These are phyloP conservation scores for Krasilnikovozyma curviuscula DNA, from an alignment of 768 basidiomycete species.

Conservation along the genomic window DNA sequence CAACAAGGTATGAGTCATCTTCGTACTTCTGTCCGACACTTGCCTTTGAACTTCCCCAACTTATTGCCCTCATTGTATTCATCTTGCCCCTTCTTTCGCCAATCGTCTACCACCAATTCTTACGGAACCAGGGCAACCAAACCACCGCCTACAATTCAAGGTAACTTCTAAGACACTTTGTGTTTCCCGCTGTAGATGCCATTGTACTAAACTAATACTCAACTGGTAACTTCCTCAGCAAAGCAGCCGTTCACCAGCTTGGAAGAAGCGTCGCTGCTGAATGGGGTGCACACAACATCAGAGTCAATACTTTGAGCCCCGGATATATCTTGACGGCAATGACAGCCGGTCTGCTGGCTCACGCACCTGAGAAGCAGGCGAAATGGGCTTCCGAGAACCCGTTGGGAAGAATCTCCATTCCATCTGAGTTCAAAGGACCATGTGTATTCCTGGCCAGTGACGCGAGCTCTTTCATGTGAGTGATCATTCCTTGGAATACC, in stretches of 20 bases:
- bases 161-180: background rate
- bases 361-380: too few relatives aligned
- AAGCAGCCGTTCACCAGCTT: background rate
- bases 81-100: background rate
- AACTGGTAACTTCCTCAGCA: background rate
- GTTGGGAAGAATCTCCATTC: background rate
- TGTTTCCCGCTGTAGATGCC: background rate
- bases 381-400: background rate
- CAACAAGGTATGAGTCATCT: too few relatives aligned
- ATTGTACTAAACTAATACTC: background rate
- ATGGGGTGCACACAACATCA: background rate
- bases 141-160: background rate
- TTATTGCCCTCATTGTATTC: background rate
- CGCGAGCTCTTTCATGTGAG: background rate
- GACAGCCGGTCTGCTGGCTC: background rate
- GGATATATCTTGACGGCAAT: background rate
- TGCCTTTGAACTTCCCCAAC: background rate
- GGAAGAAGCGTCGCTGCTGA: background rate
- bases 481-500: too few relatives aligned
- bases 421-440: constrained; percentile 1
- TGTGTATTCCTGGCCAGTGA: background rate
- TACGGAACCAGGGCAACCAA: background rate
- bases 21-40: too few relatives aligned
- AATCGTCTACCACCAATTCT: background rate
- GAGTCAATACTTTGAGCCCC: background rate